A percentile compares a stretch with the other conserved stretches of the same genome.
Evolutionary conservation across 352 stramenopile genomes (phyloP).

Genomic region (Phytophthora tubulina): DNA sequence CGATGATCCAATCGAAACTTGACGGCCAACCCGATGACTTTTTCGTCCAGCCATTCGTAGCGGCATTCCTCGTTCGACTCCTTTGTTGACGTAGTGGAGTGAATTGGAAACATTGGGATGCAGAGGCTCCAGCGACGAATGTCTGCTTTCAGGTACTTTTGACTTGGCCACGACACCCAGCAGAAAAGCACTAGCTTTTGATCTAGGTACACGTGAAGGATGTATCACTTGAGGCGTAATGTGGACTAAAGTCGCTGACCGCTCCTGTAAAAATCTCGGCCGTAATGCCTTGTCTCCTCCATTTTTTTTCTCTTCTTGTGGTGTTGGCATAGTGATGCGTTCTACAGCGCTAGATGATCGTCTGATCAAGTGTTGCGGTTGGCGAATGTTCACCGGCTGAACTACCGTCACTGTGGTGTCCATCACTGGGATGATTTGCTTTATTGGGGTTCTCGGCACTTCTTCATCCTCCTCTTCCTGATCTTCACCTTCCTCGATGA

Average conservation of each 20-base stretch:
- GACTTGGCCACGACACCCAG: constrained; percentile 56
- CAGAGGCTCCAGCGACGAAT: constrained; percentile 31
- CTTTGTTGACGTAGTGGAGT: constrained; percentile 40
- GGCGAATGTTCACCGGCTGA: constrained; percentile 11
- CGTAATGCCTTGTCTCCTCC: constrained; percentile 52
- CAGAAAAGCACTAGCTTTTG: constrained; percentile 69
- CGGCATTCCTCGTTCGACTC: constrained; percentile 39
- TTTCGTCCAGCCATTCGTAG: constrained; percentile 30
- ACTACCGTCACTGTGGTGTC: neutral
- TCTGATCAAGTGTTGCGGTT: constrained; percentile 11
- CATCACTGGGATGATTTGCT: too few relatives aligned
- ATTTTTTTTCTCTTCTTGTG: constrained; percentile 22
- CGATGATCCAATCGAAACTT: constrained; percentile 9
- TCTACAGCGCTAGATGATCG: constrained; percentile 28
- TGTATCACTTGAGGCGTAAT: constrained; percentile 17
- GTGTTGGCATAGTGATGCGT: neutral
- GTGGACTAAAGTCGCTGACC: constrained; percentile 56
- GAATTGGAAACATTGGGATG: constrained; percentile 31
- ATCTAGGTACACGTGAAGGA: constrained; percentile 45
- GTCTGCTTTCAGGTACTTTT: constrained; percentile 37
- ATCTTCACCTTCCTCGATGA: constrained; percentile 40
- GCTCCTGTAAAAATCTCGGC: constrained; percentile 64
- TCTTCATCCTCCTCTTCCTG: constrained; percentile 33
- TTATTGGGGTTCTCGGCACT: neutral
- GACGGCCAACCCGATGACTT: constrained; percentile 22